A percentile compares a stretch with the other conserved stretches of the same genome.
Conservation (phyloP, 441 rosid genomes). For the Bruguiera hainesii region DNA sequence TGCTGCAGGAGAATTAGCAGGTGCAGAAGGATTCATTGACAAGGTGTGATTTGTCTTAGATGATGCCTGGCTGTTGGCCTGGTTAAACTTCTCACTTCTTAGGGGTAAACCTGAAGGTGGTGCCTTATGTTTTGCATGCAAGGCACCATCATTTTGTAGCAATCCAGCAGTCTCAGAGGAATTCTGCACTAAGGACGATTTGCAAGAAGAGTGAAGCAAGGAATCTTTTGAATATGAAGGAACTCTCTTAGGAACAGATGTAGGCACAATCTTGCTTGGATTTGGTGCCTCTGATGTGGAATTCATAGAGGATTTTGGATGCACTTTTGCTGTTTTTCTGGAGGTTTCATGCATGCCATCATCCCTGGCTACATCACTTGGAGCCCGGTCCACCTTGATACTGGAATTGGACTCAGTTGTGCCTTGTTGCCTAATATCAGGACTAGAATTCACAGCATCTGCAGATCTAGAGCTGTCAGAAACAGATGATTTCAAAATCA, state of each 20-base stretch:
- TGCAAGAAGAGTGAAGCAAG: constrained; percentile 35
- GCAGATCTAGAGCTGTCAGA: constrained; percentile 40
- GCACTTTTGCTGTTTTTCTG: constrained; percentile 43
- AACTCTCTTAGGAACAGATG: constrained; percentile 43
- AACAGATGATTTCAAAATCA: constrained; percentile 35
- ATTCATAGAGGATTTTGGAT: constrained; percentile 32
- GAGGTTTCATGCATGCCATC: constrained; percentile 32
- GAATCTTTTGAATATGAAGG: constrained; percentile 47
- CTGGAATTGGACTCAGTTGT: constrained; percentile 32
- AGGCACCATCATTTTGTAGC: constrained; percentile 34
- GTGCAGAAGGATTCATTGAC: constrained; percentile 38
- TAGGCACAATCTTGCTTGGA: constrained; percentile 45
- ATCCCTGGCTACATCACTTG: constrained; percentile 36
- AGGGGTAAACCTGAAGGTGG: constrained; percentile 37
- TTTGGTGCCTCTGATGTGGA: constrained; percentile 37
- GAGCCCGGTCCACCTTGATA: constrained; percentile 43
- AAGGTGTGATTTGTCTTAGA: constrained; percentile 46
- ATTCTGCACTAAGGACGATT: constrained; percentile 40
- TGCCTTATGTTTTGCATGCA: constrained; percentile 37
- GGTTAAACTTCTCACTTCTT: constrained; percentile 58
- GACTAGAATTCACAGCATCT: constrained; percentile 37
- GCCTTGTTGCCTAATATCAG: constrained; percentile 33
- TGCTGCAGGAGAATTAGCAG: constrained; percentile 45
- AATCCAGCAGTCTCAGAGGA: constrained; percentile 41
- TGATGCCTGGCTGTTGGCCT: constrained; percentile 37